Conservation (phyloP, 495 filamentous ascomycete species). For the Cercophora sp. region DNA sequence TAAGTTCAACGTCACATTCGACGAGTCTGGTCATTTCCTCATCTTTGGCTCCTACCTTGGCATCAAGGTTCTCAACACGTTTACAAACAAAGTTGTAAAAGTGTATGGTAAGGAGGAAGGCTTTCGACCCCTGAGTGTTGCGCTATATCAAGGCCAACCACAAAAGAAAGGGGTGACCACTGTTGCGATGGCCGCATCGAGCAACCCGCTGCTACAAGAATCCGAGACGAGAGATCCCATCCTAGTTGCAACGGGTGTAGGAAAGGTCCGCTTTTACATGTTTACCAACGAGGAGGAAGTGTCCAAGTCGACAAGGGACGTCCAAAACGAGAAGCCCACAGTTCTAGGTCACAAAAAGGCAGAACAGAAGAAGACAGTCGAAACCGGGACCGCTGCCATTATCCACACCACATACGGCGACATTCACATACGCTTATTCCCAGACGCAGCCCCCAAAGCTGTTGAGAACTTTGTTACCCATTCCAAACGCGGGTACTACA, state of each 20-base stretch:
- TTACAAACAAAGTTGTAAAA: slow-evolving; percentile 85
- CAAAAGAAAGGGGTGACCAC: slow-evolving; percentile 88
- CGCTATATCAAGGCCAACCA: slow-evolving; percentile 93
- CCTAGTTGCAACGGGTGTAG: slow-evolving; percentile 74
- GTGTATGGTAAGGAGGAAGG: slow-evolving; percentile 85
- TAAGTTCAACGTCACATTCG: slow-evolving; percentile 83
- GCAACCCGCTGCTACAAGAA: slow-evolving; percentile 89
- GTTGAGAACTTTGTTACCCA: slow-evolving; percentile 99
- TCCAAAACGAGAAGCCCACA: slow-evolving; percentile 91
- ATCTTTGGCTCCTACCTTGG: slow-evolving; percentile 90
- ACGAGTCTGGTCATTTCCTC: slow-evolving; percentile 94
- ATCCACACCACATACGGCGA: slow-evolving; percentile 94
- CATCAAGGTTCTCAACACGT: slow-evolving; percentile 89
- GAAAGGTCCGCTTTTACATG: slow-evolving; percentile 95
- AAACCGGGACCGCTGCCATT: slow-evolving; percentile 73
- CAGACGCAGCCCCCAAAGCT: slow-evolving; percentile 84
- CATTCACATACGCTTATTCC: slow-evolving; percentile 91
- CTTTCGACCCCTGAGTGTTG: slow-evolving; percentile 74
- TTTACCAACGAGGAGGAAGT: slow-evolving; percentile 88
- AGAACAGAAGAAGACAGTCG: slow-evolving; percentile 54
- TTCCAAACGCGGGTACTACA: slow-evolving; percentile 85
- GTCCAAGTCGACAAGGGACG: slow-evolving; percentile 79
- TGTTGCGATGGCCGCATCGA: slow-evolving; percentile 94
- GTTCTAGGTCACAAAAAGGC: slow-evolving; percentile 41
- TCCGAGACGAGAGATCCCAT: slow-evolving; percentile 90